A percentile compares a stretch with the other conserved stretches of the same genome.
Evolutionary conservation across 2,329 filamentous ascomycete genomes (phyloP).

Genomic region (Celoporthe dispersa): DNA sequence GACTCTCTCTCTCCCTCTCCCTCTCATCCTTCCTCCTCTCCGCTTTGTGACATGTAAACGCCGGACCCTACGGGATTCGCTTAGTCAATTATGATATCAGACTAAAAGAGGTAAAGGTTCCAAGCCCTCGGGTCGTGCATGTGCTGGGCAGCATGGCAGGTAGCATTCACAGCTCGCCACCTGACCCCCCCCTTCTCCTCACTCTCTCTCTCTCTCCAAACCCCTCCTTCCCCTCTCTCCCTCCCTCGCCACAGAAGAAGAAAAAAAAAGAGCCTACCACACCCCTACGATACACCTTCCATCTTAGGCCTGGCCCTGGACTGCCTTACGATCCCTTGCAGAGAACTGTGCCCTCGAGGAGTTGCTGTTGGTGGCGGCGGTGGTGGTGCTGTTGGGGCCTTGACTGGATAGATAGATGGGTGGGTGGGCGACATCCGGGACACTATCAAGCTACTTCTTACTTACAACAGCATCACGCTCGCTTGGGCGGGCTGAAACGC

Average conservation of each 20-base stretch:
- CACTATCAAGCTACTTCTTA: not conserved
- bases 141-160: not conserved
- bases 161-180: not conserved
- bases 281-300: conserved; percentile 7
- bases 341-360: not conserved
- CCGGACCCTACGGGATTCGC: not conserved
- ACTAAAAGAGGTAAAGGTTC: not conserved
- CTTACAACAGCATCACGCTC: not conserved
- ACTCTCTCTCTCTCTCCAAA: not conserved
- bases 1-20: not conserved
- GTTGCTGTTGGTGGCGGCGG: not conserved
- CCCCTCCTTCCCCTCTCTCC: too few species aligned
- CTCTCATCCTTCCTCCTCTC: not conserved
- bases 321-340: not conserved
- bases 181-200: too few species aligned
- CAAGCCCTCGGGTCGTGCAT: conserved; percentile 16
- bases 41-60: conserved; percentile 2
- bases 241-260: too few species aligned
- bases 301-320: conserved; percentile 2
- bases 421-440: not conserved
- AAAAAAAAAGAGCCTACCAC: not conserved
- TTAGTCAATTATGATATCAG: conserved; percentile 1
- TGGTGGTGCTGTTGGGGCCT: not conserved
- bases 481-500: conserved; percentile 14
- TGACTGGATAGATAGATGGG: not conserved